Evolutionary conservation across 306 rosid genomes (phyloP).

Genomic region (Sicyos edulis): DNA sequence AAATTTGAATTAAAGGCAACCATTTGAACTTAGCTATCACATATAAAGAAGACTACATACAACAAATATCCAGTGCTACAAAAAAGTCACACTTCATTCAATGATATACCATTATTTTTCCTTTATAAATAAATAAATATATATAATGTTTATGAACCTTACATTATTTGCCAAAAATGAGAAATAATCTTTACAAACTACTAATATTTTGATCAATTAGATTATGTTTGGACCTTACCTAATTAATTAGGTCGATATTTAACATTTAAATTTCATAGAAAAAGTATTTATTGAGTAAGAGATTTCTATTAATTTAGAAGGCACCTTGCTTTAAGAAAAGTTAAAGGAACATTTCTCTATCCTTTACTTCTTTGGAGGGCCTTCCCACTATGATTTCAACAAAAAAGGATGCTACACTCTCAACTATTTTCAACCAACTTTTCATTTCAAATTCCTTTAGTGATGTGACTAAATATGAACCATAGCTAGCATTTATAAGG

Average conservation of each 20-base stretch:
- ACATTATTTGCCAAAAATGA: no score
- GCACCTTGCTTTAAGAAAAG: neutral
- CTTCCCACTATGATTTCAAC: constrained; percentile 1
- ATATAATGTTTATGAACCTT: no score
- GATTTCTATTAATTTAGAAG: neutral
- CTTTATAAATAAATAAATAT: no score
- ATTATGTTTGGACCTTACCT: no score
- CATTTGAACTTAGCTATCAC: no score
- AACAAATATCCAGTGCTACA: no score
- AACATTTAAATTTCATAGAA: neutral
- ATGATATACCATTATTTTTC: no score
- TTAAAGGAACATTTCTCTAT: neutral
- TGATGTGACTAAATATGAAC: constrained; percentile 7
- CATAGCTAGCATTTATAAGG: neutral
- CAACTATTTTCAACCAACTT: neutral
- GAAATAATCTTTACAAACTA: no score
- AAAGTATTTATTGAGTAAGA: neutral
- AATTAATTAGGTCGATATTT: neutral
- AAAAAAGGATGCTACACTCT: neutral
- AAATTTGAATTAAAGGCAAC: no score
- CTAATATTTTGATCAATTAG: no score
- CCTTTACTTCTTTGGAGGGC: neutral
- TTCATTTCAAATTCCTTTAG: neutral
- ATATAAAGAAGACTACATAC: no score
- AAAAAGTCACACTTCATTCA: no score